These are phyloP conservation scores for Phytophthora palmivora DNA, from an alignment of 352 stramenopile species.

Conservation along the genomic window DNA sequence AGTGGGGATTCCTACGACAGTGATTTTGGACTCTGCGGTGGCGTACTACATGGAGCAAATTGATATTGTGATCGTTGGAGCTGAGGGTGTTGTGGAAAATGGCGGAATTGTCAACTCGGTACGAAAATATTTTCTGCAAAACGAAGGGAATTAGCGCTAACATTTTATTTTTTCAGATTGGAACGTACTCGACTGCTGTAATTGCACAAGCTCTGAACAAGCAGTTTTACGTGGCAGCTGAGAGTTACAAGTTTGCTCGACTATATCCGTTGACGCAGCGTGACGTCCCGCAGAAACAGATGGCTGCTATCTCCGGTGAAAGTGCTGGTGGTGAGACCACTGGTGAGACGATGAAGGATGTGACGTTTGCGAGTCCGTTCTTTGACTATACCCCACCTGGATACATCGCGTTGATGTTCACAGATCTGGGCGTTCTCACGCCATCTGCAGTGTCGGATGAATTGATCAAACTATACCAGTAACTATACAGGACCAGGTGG, in stretches of 20 bases:
- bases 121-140: constrained; percentile 7
- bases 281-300: constrained; percentile 91
- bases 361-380: constrained; percentile 90
- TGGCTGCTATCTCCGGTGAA: constrained; percentile 46
- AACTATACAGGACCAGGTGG: constrained; percentile 36
- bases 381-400: constrained; percentile 98
- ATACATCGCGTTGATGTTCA: constrained; percentile 99
- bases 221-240: constrained; percentile 98
- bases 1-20: constrained; percentile 93
- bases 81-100: constrained; percentile 97
- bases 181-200: constrained; percentile 95
- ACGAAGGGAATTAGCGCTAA: not conserved
- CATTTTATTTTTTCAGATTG: constrained; percentile 66
- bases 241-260: constrained; percentile 99
- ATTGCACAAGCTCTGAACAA: constrained; percentile 96
- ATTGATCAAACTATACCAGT: constrained; percentile 98
- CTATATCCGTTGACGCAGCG: constrained; percentile 97
- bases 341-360: constrained; percentile 49
- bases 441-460: constrained; percentile 98
- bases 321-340: constrained; percentile 35
- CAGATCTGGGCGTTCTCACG: constrained; percentile 97
- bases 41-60: constrained; percentile 96
- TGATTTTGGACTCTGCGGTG: constrained; percentile 96
- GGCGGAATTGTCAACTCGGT: constrained; percentile 98
- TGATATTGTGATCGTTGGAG: constrained; percentile 96